Conservation (phyloP, 306 rosid genomes). For the Biancaea sappan region DNA sequence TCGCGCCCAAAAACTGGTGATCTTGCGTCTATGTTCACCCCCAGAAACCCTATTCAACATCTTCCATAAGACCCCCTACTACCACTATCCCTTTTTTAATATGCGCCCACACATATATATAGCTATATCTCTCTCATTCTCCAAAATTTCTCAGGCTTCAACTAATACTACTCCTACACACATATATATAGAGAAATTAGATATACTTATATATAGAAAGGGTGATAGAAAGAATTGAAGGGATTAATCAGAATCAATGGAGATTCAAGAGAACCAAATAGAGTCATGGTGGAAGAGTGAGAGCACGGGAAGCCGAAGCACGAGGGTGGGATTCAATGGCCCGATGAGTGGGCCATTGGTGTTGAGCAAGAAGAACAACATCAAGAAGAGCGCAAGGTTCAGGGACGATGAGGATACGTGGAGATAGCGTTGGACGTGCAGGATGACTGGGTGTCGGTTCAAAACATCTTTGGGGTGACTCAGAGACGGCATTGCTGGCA, state of each 20-base stretch:
- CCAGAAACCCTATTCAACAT: slow-evolving; percentile 14
- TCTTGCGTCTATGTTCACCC: too few relatives aligned
- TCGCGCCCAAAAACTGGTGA: too few relatives aligned
- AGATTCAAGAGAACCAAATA: slow-evolving; percentile 60
- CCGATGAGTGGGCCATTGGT: too few relatives aligned
- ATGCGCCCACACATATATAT: background rate
- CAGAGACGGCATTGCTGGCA: slow-evolving; percentile 60
- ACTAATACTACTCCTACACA: background rate
- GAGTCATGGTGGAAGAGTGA: slow-evolving; percentile 64
- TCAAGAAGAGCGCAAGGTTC: slow-evolving; percentile 61
- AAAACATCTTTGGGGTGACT: slow-evolving; percentile 72
- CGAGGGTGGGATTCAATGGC: slow-evolving; percentile 58
- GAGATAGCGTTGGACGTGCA: slow-evolving; percentile 77
- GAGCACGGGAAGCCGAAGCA: slow-evolving; percentile 45
- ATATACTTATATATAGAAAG: too few relatives aligned
- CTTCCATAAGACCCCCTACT: background rate
- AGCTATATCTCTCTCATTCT: background rate
- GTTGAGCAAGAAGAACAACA: slow-evolving; percentile 41
- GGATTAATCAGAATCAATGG: too few relatives aligned
- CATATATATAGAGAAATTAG: too few relatives aligned
- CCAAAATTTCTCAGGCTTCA: background rate
- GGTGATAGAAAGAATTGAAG: too few relatives aligned
- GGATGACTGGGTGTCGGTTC: slow-evolving; percentile 67
- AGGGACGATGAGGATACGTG: slow-evolving; percentile 57
- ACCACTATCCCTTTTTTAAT: background rate